Base-by-base conservation (phyloP, 2,329 filamentous ascomycete species). In the Aschersonia sp. region DNA sequence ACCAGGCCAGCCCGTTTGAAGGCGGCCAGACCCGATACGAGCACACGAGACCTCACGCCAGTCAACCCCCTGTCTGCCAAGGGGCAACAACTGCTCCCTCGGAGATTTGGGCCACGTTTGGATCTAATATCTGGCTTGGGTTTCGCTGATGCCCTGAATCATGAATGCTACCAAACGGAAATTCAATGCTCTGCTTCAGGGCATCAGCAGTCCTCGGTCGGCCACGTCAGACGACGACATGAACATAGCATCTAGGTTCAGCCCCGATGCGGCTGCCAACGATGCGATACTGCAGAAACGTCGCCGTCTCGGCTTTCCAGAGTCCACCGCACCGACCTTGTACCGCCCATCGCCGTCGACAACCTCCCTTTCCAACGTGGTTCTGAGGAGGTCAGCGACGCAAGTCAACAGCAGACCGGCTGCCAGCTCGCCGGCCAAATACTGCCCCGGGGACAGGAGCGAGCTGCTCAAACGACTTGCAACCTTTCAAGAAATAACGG, bases 401-500 rank as follows among this genome's bases (percentile, higher is more conserved):
- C 47, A 48, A 31, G 12, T 22, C n/a, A 46, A 40, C 32, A 43
- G 55, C 46, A 56, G 50, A 46, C 45, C 45, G 22, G 46, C 44
- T 29, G 56, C 53, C 39, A 55, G 60, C n/a, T 54, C 58, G 29
- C 60, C 58, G 3, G 66, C 85, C 1, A 87, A 83, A 56, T 97
- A 92, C 66, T 84, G 85, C 47, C 90, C 92, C 0, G 85, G 82
- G 67, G 89, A 92, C 61, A 84, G 92, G 47, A 79, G 81, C 40
- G 80, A 87, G 54, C 88, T 97, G 51, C 72, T 97, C 9, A 79
- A 76, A 55, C 73, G 92, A 30, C 71, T 98, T 31, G 83, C 83
- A 50, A 94, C 87, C 0, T 98, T 94, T 60, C 84, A 90, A 59
- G 87, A 90, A 54, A 81, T 97, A 44, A 92, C 87, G 47, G 78